Evolutionary conservation across 371 early-diverging fungal species (phyloP), one percentile per base, ranked within the genome.

Genomic region (Rhizopus microsporus): DNA sequence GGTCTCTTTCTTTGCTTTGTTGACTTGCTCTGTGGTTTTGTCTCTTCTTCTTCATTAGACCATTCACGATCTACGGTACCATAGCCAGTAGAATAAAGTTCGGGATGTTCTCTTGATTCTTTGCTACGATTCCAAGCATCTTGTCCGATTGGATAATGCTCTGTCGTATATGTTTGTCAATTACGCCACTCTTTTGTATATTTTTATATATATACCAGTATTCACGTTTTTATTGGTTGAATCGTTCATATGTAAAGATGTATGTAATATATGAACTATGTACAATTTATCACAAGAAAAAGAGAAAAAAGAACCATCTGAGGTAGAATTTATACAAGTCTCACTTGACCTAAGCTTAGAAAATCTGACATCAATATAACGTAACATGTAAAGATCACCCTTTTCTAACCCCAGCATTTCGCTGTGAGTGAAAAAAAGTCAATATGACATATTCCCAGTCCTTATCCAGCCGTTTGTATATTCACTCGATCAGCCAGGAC

Each of bases 401-500:
- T 58, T 37, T 31, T 58, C 58, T 31, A 50, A 51, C 10, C 15
- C 31, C 33, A 37, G 8, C 30, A 2, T 12, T 37, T 43, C 35
- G 13, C 15, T 30, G 4, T 33, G 23, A 23, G 2, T 23, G 2
- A 23, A 23, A 23, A 23, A 23, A 23, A 23, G 23, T 23, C 2
- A 23, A 23, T 23, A 23, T 23, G 23, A 23, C 37, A 39, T 31
- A 43, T 31, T 39, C 50, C 51, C n/a, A 16, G 13, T 23, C 51
- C 55, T 47, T 46, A 32, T 7, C 43, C 37, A 8, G 15, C 40
- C 6, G 59, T 17, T 12, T 50, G 40, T 33, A 58, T 49, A 16
- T 79, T 79, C 6, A 90, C 91, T 31, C 86, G 71, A 5, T 77
- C 76, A 42, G 79, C 65, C 17, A 82, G 46, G 6, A 87, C 78